Percentiles rank a stretch among this genome's conserved stretches.
Evolutionary conservation across 176 grass and related monocot genomes (phyloP).

Genomic region (Avena eriantha): DNA sequence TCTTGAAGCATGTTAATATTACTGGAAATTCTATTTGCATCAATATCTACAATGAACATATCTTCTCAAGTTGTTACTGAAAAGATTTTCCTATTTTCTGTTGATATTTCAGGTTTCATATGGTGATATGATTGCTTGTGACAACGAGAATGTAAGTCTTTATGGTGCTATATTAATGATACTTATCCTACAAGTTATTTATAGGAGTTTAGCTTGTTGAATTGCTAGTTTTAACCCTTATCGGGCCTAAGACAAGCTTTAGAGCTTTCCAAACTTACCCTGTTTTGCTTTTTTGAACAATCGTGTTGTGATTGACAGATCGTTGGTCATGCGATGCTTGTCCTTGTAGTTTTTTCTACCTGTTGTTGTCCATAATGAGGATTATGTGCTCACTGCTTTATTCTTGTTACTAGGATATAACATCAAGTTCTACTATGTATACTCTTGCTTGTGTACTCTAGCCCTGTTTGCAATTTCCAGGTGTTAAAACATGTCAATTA

Average conservation of each 20-base stretch:
- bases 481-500: not conserved
- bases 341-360: conserved; percentile 30
- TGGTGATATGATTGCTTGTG: conserved; percentile 99
- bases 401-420: conserved; percentile 14
- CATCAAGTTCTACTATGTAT: not conserved
- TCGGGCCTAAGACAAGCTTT: conserved; percentile 27
- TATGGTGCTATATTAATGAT: conserved; percentile 30
- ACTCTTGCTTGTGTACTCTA: conserved; percentile 18
- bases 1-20: conserved; percentile 35
- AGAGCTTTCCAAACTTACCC: conserved; percentile 10
- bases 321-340: not conserved
- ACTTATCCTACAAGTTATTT: conserved; percentile 20
- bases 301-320: not conserved
- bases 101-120: conserved; percentile 77
- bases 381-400: conserved; percentile 17
- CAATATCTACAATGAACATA: conserved; percentile 20
- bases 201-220: conserved; percentile 18
- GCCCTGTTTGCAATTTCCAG: conserved; percentile 8
- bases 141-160: conserved; percentile 96
- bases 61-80: conserved; percentile 36
- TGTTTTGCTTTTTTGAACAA: conserved; percentile 22
- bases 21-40: not conserved
- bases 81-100: conserved; percentile 4
- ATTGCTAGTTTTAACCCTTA: conserved; percentile 33
- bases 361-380: conserved; percentile 30